Evolutionary conservation across 345 rosid genomes (phyloP).

Genomic region (Sapria himalayana): DNA sequence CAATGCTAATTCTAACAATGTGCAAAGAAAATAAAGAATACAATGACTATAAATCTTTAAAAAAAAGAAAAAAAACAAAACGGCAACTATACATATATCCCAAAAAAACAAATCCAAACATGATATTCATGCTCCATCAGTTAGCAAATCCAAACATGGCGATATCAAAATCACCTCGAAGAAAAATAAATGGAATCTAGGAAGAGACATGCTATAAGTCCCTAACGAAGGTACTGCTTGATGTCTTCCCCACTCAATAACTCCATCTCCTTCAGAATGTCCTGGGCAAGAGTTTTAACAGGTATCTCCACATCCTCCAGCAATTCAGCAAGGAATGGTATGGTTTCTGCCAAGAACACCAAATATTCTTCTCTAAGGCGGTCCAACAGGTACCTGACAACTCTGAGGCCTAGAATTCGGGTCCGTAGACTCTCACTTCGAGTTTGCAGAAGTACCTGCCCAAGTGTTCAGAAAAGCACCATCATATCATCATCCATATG

Average conservation of each 20-base stretch:
- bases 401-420: slow-evolving; percentile 54
- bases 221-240: slow-evolving; percentile 23
- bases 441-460: slow-evolving; percentile 77
- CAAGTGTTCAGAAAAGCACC: neutral
- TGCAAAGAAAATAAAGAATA: too few species aligned
- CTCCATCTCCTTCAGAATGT: slow-evolving; percentile 71
- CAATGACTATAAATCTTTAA: too few species aligned
- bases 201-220: too few species aligned
- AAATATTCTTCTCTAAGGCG: slow-evolving; percentile 76
- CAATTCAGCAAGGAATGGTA: slow-evolving; percentile 78
- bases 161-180: too few species aligned
- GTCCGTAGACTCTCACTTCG: slow-evolving; percentile 67
- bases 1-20: too few species aligned
- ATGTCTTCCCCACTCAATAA: slow-evolving; percentile 73
- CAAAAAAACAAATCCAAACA: too few species aligned
- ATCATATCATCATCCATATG: too few species aligned
- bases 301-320: slow-evolving; percentile 70
- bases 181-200: too few species aligned
- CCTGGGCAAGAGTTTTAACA: slow-evolving; percentile 69
- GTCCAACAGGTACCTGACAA: slow-evolving; percentile 46
- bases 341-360: slow-evolving; percentile 55
- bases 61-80: too few species aligned
- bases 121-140: too few species aligned
- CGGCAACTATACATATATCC: too few species aligned
- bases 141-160: too few species aligned